Evolutionary conservation across 1,284 basidiomycete genomes (phyloP).

Genomic region (Schizophyllum commune): DNA sequence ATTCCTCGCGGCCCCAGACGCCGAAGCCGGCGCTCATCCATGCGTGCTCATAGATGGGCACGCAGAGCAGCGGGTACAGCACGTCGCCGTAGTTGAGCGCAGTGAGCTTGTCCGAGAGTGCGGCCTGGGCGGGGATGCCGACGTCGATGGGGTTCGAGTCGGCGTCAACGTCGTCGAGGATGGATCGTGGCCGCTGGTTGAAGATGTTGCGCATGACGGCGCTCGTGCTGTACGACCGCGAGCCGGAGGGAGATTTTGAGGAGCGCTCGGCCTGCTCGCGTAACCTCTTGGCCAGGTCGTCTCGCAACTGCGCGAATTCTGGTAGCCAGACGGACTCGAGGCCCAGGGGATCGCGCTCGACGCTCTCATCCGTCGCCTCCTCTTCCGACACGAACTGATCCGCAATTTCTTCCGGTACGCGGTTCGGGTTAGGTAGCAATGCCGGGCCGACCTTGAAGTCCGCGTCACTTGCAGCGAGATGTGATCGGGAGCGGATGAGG

Average conservation of each 20-base stretch:
- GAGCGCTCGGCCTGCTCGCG: background rate
- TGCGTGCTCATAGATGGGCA: slow-evolving; percentile 86
- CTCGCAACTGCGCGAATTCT: background rate
- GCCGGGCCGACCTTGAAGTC: slow-evolving; percentile 16
- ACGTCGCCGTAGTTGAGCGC: slow-evolving; percentile 38
- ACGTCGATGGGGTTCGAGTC: background rate
- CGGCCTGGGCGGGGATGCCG: slow-evolving; percentile 9
- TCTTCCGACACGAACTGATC: background rate
- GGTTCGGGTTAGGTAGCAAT: background rate
- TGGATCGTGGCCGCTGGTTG: background rate
- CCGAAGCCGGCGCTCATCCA: slow-evolving; percentile 89
- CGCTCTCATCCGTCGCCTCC: background rate
- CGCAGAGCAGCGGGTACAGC: slow-evolving; percentile 75
- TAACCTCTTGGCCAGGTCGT: background rate
- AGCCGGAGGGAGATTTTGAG: background rate
- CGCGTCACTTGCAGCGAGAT: slow-evolving; percentile 23
- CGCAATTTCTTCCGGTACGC: background rate
- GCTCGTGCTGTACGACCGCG: background rate
- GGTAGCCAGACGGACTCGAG: background rate
- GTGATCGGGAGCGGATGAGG: slow-evolving; percentile 59
- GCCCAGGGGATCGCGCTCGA: background rate
- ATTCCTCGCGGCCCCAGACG: slow-evolving; percentile 90
- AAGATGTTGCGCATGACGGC: background rate
- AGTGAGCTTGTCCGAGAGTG: slow-evolving; percentile 13
- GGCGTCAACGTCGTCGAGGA: background rate